Conservation (phyloP, 2,329 filamentous ascomycete species). For the Davidsoniella australis region DNA sequence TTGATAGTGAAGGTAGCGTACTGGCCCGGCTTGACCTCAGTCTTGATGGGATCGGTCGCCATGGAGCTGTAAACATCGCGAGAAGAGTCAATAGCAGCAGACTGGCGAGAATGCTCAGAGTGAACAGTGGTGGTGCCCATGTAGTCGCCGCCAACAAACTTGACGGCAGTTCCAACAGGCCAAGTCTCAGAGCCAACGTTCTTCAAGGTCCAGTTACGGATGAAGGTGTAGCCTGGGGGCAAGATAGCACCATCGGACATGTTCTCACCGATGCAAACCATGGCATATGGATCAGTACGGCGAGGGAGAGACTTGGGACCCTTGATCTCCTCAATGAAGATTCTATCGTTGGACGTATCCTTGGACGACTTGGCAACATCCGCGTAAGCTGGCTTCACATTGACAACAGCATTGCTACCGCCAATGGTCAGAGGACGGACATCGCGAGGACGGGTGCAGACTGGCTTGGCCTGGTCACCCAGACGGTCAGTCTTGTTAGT, state of each 20-base stretch:
- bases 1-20: slow-evolving; percentile 66
- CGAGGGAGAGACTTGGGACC: not conserved
- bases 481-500: slow-evolving; percentile 49
- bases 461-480: slow-evolving; percentile 40
- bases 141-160: slow-evolving; percentile 84
- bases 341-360: too few species aligned
- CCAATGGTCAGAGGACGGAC: slow-evolving; percentile 2
- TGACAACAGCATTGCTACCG: slow-evolving; percentile 11
- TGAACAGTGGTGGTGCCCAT: slow-evolving; percentile 50
- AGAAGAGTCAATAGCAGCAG: slow-evolving; percentile 27
- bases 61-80: not conserved
- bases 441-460: not conserved
- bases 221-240: slow-evolving; percentile 43
- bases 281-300: slow-evolving; percentile 21
- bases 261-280: slow-evolving; percentile 60
- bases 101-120: slow-evolving; percentile 18
- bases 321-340: slow-evolving; percentile 11
- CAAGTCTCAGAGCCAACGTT: slow-evolving; percentile 67
- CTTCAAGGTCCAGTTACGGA: slow-evolving; percentile 79
- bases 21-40: slow-evolving; percentile 54
- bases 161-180: slow-evolving; percentile 80
- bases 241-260: slow-evolving; percentile 63
- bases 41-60: slow-evolving; percentile 35
- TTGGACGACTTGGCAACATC: slow-evolving; percentile 10
- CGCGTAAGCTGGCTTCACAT: slow-evolving; percentile 13